Conservation (phyloP, 73 alveolate genomes). For the Paramecium sonneborni region DNA sequence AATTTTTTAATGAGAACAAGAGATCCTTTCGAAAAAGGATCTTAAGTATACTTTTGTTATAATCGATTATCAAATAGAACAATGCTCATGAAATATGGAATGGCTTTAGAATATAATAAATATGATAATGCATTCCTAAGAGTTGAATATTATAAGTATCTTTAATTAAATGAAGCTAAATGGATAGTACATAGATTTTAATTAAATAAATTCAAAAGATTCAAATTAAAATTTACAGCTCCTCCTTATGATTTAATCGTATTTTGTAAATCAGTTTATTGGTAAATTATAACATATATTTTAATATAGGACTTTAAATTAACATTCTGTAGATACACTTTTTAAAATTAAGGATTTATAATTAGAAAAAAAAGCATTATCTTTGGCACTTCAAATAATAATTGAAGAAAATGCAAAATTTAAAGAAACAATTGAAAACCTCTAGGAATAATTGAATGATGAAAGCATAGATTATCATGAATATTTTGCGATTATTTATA, state of each 20-base stretch:
- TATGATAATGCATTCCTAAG: constrained; percentile 31
- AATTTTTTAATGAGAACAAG: not conserved
- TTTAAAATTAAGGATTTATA: not conserved
- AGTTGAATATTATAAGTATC: not conserved
- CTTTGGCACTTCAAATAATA: not conserved
- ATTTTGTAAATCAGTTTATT: not conserved
- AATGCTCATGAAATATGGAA: constrained; percentile 30
- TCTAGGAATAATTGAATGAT: not conserved
- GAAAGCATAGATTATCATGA: not conserved
- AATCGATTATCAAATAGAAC: constrained; percentile 25
- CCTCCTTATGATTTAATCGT: not conserved
- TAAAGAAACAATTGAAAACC: no score
- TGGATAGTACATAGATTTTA: not conserved
- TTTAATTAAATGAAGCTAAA: no score
- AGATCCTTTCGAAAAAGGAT: not conserved
- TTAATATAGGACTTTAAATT: no score
- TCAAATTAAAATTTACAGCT: not conserved
- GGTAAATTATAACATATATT: no score
- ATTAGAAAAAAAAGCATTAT: not conserved
- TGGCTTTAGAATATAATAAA: constrained; percentile 50
- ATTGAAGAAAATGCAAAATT: not conserved
- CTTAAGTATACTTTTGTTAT: constrained; percentile 55
- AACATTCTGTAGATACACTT: not conserved
- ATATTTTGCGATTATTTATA: not conserved
- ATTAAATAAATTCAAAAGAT: not conserved